phyloP scores from a whole-genome alignment of 148 eudicot genomes.

The Rhododendron mucronatum region DNA sequence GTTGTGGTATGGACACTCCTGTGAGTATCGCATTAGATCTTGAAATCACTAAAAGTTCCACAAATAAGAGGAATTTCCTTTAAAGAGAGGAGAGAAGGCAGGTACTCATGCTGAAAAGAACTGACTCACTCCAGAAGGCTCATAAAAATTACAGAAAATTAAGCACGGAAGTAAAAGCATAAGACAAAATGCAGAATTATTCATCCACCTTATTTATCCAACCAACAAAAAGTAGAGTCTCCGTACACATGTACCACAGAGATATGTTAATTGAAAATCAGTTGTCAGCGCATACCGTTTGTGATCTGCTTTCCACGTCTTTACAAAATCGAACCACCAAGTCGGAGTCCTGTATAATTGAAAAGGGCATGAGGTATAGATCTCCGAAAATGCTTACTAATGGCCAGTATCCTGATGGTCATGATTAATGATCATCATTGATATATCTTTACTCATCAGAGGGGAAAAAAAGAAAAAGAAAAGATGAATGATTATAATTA shows the following conservation, averaged over 20 bases:
- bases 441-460: not conserved
- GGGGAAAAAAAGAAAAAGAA: not conserved
- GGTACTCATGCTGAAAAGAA: not conserved
- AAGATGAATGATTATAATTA: not conserved
- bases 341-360: slow-evolving; percentile 58
- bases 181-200: not conserved
- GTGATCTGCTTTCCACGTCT: slow-evolving; percentile 86
- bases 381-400: not conserved
- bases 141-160: not conserved
- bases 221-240: too few relatives aligned
- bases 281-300: slow-evolving; percentile 35
- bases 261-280: not conserved
- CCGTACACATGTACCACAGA: not conserved
- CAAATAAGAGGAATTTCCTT: not conserved
- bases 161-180: not conserved
- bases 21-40: not conserved
- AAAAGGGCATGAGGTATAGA: not conserved
- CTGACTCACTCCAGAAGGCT: not conserved
- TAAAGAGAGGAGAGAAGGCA: not conserved
- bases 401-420: not conserved
- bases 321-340: slow-evolving; percentile 83
- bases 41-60: not conserved
- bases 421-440: not conserved
- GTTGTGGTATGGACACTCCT: not conserved
- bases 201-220: not conserved